phyloP scores from a whole-genome alignment of 768 basidiomycete genomes.

The Mycena galericulata region DNA sequence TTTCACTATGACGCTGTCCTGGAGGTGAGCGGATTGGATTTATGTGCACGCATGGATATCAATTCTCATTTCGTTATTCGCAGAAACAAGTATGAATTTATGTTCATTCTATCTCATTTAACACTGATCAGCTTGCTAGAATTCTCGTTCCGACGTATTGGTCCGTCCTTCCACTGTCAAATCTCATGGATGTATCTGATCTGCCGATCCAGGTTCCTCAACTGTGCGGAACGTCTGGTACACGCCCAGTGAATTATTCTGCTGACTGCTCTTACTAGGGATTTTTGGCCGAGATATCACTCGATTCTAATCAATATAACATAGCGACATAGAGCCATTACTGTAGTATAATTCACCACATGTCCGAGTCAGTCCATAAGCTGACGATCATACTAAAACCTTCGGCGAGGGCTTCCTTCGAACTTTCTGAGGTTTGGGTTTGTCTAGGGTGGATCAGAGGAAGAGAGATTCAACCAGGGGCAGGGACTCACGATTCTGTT shows the following conservation, averaged over 20 bases:
- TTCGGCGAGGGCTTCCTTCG: conserved; percentile 30
- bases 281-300: conserved; percentile 82
- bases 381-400: conserved; percentile 13
- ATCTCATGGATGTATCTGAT: conserved; percentile 16
- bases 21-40: conserved; percentile 48
- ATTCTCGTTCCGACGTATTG: conserved; percentile 78
- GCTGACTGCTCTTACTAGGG: conserved; percentile 54
- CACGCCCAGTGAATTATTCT: conserved; percentile 25
- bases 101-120: conserved; percentile 23
- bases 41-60: too few relatives aligned
- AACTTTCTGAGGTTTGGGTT: conserved; percentile 27
- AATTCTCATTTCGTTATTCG: neutral
- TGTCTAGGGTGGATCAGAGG: conserved; percentile 31
- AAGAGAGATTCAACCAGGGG: neutral
- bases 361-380: neutral
- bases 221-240: conserved; percentile 58
- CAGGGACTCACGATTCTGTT: conserved; percentile 16
- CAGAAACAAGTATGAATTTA: conserved; percentile 34
- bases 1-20: conserved; percentile 80
- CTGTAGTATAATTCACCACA: conserved; percentile 9
- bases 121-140: conserved; percentile 45
- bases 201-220: conserved; percentile 66
- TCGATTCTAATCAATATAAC: conserved; percentile 60
- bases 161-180: conserved; percentile 50
- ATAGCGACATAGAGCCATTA: conserved; percentile 1